Evolutionary conservation across 2,329 filamentous ascomycete species (phyloP).

Genomic region (Arthrinium puccinioides): DNA sequence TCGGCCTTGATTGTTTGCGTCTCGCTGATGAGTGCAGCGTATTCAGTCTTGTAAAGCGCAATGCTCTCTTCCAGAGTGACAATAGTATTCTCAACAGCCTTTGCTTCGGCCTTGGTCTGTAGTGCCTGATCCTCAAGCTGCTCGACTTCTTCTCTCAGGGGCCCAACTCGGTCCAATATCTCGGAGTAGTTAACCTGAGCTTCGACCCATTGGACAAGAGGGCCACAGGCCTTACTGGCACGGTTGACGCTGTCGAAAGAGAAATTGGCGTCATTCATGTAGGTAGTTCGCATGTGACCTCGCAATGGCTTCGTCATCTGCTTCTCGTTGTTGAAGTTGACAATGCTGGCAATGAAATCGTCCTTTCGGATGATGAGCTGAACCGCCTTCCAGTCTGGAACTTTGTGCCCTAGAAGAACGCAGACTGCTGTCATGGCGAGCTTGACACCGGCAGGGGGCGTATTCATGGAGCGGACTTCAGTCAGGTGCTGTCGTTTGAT

Average conservation of each 20-base stretch:
- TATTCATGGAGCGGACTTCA: constrained; percentile 95
- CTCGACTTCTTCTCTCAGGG: constrained; percentile 81
- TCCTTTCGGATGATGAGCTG: constrained; percentile 83
- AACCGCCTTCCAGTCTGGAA: constrained; percentile 75
- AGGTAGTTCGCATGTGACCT: constrained; percentile 87
- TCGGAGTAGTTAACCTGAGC: constrained; percentile 98
- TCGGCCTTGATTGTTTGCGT: constrained; percentile 95
- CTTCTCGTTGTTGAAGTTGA: constrained; percentile 91
- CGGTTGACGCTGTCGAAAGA: constrained; percentile 94
- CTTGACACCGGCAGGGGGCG: constrained; percentile 82
- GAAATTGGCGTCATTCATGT: constrained; percentile 87
- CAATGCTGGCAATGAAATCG: constrained; percentile 96
- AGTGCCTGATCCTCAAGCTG: constrained; percentile 82
- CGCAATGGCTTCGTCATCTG: constrained; percentile 84
- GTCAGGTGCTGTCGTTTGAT: constrained; percentile 97
- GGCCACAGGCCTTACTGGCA: constrained; percentile 93
- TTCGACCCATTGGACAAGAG: constrained; percentile 92
- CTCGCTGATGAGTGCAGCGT: constrained; percentile 91
- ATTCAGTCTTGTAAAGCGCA: constrained; percentile 90
- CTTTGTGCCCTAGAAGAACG: constrained; percentile 84
- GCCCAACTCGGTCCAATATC: constrained; percentile 89
- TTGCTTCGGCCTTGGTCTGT: constrained; percentile 87
- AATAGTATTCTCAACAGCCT: constrained; percentile 85
- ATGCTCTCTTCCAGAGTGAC: constrained; percentile 81
- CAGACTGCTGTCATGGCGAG: constrained; percentile 95